Evolutionary conservation across 129 eudicot genomes (phyloP), one percentile per base, ranked within the genome.

Genomic region (Artemisia argyi): DNA sequence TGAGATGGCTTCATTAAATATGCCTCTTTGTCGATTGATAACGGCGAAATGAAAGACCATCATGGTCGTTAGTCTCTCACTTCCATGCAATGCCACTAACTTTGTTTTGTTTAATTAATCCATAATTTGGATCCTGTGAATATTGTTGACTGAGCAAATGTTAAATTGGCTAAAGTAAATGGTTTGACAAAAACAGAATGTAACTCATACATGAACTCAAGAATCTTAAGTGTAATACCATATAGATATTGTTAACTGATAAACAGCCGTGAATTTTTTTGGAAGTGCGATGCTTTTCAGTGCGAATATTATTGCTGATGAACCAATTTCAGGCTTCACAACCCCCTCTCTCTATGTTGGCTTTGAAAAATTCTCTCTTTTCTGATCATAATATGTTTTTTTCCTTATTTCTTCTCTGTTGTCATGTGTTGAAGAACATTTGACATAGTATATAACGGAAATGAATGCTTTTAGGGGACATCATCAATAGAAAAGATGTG

Each of bases 361-460:
- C 24, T 22, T 22, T 22, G 24, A 22, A 22, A 22, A 22, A 22
- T 22, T 22, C 24, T 22, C 24, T 22, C 24, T 22, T 22, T 22
- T 22, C 24, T 22, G 24, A 22, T 22, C 24, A 22, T 22, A 22
- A 22, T 22, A 1, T 22, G 14, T 24, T 14, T 13, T 8, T 66
- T 47, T 67, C 15, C 42, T 7, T 20, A 16, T n/a, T 28, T 52
- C 62, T 18, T 8, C 49, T 60, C 49, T 30, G 28, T 16, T 67
- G 60, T 26, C 61, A 68, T 26, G 73, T 50, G 14, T n/a, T 20
- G 47, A 20, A 67, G 48, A 46, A 57, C 30, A 53, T 30, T 69
- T 53, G 63, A 53, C n/a, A n/a, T n/a, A n/a, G n/a, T n/a, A n/a
- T n/a, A n/a, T n/a, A n/a, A n/a, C n/a, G n/a, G n/a, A n/a, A n/a